Evolutionary conservation across 208 protist species (phyloP).

Genomic region (Leishmania lainsoni): DNA sequence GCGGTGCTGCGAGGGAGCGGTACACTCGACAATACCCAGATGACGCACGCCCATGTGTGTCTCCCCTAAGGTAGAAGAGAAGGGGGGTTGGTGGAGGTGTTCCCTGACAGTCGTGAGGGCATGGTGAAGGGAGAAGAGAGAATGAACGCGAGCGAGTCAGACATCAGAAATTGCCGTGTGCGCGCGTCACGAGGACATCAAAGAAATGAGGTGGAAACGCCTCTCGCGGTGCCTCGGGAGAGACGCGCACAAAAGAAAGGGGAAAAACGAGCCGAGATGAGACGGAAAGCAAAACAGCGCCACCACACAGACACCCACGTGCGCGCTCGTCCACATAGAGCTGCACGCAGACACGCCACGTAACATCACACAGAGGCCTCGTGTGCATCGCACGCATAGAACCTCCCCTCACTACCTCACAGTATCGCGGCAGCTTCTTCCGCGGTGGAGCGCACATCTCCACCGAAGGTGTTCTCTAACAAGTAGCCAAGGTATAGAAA

Average conservation of each 20-base stretch:
- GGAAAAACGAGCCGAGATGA: neutral
- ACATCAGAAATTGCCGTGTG: neutral
- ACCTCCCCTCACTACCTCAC: neutral
- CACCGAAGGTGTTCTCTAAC: slow-evolving; percentile 91
- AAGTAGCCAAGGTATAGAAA: slow-evolving; percentile 86
- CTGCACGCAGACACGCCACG: neutral
- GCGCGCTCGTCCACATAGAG: neutral
- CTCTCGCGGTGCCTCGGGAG: slow-evolving; percentile 3
- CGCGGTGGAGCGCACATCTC: neutral
- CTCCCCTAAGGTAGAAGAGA: neutral
- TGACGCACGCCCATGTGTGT: neutral
- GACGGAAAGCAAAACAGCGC: neutral
- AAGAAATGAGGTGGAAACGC: slow-evolving; percentile 1
- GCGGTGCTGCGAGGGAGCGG: no score
- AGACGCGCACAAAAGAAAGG: neutral
- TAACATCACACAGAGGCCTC: no score
- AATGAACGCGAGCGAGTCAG: neutral
- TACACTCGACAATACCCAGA: neutral
- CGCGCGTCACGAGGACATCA: neutral
- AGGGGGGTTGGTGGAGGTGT: neutral
- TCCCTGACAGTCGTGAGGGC: neutral
- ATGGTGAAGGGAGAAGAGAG: neutral
- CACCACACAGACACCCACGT: neutral
- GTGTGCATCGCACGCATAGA: neutral
- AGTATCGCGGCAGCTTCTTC: neutral